These are phyloP conservation scores for Suillus bovinus DNA, from an alignment of 768 basidiomycete species.

Conservation along the genomic window DNA sequence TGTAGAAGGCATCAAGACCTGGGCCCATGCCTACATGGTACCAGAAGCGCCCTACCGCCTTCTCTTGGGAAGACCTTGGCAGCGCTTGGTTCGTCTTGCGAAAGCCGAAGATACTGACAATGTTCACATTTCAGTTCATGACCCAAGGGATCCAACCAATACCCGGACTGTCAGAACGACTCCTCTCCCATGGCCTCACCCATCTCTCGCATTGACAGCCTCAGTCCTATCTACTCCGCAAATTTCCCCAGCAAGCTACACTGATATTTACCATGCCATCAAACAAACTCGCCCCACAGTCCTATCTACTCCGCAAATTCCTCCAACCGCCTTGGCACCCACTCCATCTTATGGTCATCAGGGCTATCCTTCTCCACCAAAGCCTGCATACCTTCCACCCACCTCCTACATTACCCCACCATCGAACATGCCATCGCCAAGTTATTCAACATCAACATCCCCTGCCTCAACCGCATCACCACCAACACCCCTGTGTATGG, in stretches of 20 bases:
- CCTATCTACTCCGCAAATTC: too few relatives aligned
- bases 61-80: background rate
- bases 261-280: too few relatives aligned
- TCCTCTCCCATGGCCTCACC: background rate
- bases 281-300: too few relatives aligned
- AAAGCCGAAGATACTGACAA: conserved; percentile 13
- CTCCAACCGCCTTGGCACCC: conserved; percentile 28
- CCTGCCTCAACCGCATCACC: conserved; percentile 65
- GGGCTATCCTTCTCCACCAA: conserved; percentile 34
- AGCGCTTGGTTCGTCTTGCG: conserved; percentile 15
- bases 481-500: conserved; percentile 54
- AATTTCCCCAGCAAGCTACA: too few relatives aligned
- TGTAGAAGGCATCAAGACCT: too few relatives aligned
- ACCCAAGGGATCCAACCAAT: conserved; percentile 8
- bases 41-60: too few relatives aligned
- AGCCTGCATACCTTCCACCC: conserved; percentile 16
- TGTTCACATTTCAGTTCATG: conserved; percentile 6
- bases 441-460: conserved; percentile 51
- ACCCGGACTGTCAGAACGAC: background rate
- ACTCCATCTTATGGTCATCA: conserved; percentile 30
- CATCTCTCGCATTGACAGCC: background rate
- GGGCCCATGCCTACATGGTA: too few relatives aligned
- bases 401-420: conserved; percentile 33
- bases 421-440: conserved; percentile 57
- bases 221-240: too few relatives aligned